Evolutionary conservation across 83 land plant species (phyloP).

Genomic region (Larix sibirica): DNA sequence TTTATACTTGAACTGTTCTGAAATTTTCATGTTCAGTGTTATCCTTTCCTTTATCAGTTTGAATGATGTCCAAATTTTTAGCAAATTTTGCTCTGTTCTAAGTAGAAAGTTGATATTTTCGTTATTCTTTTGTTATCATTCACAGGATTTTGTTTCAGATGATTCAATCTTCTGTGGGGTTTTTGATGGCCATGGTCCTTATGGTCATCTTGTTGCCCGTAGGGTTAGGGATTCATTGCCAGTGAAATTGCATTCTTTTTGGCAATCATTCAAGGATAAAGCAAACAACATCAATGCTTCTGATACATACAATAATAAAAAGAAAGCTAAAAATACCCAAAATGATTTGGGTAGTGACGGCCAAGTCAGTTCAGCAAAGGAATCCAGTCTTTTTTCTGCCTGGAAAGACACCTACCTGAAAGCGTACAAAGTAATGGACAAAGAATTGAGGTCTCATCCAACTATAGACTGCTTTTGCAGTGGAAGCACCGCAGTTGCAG

Average conservation of each 20-base stretch:
- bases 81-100: neutral
- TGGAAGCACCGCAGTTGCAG: constrained; percentile 78
- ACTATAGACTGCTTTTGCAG: constrained; percentile 83
- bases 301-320: constrained; percentile 16
- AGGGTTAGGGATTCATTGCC: constrained; percentile 80
- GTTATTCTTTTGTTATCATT: neutral
- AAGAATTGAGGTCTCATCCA: constrained; percentile 66
- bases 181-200: constrained; percentile 80
- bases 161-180: constrained; percentile 65
- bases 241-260: constrained; percentile 43
- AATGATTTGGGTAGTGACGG: constrained; percentile 16
- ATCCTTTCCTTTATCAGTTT: neutral
- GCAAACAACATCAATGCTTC: constrained; percentile 12
- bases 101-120: neutral
- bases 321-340: constrained; percentile 17
- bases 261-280: constrained; percentile 32
- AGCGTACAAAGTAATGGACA: constrained; percentile 76
- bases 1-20: neutral
- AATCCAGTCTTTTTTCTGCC: constrained; percentile 17
- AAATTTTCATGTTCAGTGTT: neutral
- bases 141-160: constrained; percentile 16
- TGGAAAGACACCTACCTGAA: constrained; percentile 70
- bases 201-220: constrained; percentile 84
- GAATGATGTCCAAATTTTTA: neutral
- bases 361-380: constrained; percentile 22